A percentile compares a stretch with the other conserved stretches of the same genome.
Evolutionary conservation across 257 asterid genomes (phyloP).

Genomic region (Jacaranda mimosifolia): DNA sequence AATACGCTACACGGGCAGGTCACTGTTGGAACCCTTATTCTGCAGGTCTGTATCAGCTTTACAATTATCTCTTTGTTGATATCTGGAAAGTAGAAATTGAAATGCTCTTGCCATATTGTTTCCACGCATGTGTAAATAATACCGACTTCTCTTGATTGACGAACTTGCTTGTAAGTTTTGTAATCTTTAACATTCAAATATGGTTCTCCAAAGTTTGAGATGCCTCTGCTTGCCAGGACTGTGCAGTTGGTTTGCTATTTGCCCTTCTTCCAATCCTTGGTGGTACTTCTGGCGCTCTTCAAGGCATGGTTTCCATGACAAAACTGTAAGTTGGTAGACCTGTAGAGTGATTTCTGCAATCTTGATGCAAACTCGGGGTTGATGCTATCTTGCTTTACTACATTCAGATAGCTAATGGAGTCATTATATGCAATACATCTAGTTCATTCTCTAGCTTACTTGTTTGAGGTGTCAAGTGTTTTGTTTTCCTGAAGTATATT

Average conservation of each 20-base stretch:
- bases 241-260: constrained; percentile 85
- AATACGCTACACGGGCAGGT: constrained; percentile 82
- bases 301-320: constrained; percentile 75
- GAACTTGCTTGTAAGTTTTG: constrained; percentile 25
- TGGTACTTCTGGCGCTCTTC: constrained; percentile 84
- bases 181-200: constrained; percentile 24
- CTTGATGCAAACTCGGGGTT: constrained; percentile 24
- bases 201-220: constrained; percentile 41
- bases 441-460: constrained; percentile 25
- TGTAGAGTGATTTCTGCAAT: constrained; percentile 16
- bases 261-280: constrained; percentile 91
- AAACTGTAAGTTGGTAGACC: constrained; percentile 62
- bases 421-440: constrained; percentile 5
- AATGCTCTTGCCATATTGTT: constrained; percentile 29
- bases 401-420: constrained; percentile 5
- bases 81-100: constrained; percentile 12
- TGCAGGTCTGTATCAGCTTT: constrained; percentile 63
- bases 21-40: constrained; percentile 81
- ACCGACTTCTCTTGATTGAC: constrained; percentile 23
- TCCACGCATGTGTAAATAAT: constrained; percentile 25
- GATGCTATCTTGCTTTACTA: constrained; percentile 28
- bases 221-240: constrained; percentile 66
- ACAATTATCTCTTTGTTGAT: constrained; percentile 27
- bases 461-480: background rate
- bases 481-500: background rate